Percentiles rank a stretch among this genome's conserved stretches.
phyloP scores from a whole-genome alignment of 202 grass and related monocot genomes.

The Saccharum hybrid region DNA sequence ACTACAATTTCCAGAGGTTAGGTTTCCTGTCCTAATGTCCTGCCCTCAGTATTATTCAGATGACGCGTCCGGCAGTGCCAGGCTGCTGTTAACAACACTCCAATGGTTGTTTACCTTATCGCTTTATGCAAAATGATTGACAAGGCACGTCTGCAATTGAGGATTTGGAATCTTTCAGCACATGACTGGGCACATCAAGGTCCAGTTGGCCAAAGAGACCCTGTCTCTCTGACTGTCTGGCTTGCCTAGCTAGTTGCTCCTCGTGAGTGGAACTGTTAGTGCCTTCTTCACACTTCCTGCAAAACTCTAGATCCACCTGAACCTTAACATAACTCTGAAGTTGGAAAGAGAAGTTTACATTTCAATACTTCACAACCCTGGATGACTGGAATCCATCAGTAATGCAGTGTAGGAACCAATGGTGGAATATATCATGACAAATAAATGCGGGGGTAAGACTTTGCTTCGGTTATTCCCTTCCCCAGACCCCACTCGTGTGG shows the following conservation, averaged over 20 bases:
- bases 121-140: conserved; percentile 46
- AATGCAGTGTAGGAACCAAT: neutral
- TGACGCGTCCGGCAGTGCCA: neutral
- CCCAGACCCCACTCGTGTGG: no score
- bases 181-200: conserved; percentile 33
- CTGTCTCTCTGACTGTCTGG: neutral
- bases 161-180: conserved; percentile 32
- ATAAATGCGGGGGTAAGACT: no score
- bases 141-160: conserved; percentile 15
- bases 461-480: no score
- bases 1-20: conserved; percentile 47
- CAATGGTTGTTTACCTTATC: conserved; percentile 43
- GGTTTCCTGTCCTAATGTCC: conserved; percentile 32
- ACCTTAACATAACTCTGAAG: neutral
- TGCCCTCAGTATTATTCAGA: conserved; percentile 40
- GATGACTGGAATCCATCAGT: no score
- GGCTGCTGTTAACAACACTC: conserved; percentile 1
- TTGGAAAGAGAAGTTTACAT: neutral
- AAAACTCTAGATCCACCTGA: conserved; percentile 4
- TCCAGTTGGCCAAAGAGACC: conserved; percentile 8
- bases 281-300: conserved; percentile 3
- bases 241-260: neutral
- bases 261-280: neutral
- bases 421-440: neutral
- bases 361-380: no score